A percentile compares a stretch with the other conserved stretches of the same genome.
Conservation (phyloP, 1,139 yeast genomes). For the Candida albicans region DNA sequence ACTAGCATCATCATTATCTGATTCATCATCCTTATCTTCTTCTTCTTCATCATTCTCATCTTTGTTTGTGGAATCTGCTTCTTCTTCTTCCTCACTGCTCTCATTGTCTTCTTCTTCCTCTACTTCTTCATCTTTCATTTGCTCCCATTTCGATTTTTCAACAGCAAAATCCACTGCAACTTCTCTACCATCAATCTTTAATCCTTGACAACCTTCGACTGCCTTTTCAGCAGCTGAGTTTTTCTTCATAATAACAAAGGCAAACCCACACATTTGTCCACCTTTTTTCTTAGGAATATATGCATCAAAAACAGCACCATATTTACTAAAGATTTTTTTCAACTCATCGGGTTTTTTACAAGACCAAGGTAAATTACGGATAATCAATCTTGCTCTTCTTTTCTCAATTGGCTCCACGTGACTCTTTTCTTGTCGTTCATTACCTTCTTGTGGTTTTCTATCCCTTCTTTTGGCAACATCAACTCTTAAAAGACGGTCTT, state of each 20-base stretch:
- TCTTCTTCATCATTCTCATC: conserved; percentile 31
- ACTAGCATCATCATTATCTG: conserved; percentile 35
- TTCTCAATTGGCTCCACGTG: conserved; percentile 43
- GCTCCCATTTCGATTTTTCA: conserved; percentile 80
- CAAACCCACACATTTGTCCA: conserved; percentile 93
- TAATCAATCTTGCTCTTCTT: conserved; percentile 79
- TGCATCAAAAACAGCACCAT: conserved; percentile 87
- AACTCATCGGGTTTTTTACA: conserved; percentile 75
- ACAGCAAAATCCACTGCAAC: conserved; percentile 95
- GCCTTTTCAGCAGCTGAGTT: conserved; percentile 78
- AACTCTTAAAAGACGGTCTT: conserved; percentile 66
- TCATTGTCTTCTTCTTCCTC: conserved; percentile 39
- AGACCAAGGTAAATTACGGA: conserved; percentile 96
- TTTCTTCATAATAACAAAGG: conserved; percentile 88
- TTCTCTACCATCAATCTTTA: conserved; percentile 85
- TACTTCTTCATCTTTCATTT: conserved; percentile 37
- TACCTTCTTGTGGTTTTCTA: conserved; percentile 44
- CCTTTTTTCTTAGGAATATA: conserved; percentile 85
- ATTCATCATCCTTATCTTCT: conserved; percentile 34
- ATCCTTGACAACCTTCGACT: conserved; percentile 66
- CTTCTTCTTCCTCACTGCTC: conserved; percentile 26
- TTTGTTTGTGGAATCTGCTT: conserved; percentile 22
- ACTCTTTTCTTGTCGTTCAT: conserved; percentile 52
- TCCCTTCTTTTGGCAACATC: conserved; percentile 93
- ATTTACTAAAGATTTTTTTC: conserved; percentile 68